Base-by-base conservation (phyloP, 257 asterid species). In the Petunia axillaris region DNA sequence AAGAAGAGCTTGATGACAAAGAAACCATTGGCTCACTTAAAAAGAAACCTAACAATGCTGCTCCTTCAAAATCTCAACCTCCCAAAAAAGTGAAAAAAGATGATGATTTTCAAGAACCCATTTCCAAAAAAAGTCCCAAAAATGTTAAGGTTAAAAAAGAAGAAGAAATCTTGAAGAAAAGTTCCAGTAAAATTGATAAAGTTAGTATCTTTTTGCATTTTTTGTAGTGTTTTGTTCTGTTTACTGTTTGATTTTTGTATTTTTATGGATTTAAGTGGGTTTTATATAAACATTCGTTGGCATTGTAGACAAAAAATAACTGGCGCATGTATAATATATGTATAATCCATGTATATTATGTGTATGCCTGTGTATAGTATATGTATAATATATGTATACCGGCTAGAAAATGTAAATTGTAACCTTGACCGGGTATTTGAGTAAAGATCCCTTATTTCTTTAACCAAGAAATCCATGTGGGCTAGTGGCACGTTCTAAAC, bases 21-120 rank as follows among this genome's bases (percentile, higher is more conserved):
- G 36, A 52, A 64, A 44, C 81, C 84, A 74, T 85, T 36, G 90
- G 90, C 8, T 76, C 84, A 9, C 60, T 86, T 8, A 82, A 37
- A 64, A 87, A 83, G 78, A 87, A 89, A 78, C 82, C 59, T 70
- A 80, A 52, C 81, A 84, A 54, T 82, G 86, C 83, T 88, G 88
- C 66, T 50, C 54, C 70, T 38, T 79, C 83, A 38, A 86, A 84
- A 82, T 87, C 89, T 76, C 81, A 65, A 79, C 75, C 77, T 5
- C n/a, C 81, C 64, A 86, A 82, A 78, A 79, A 78, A 68, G 64
- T 76, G 81, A 88, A 87, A 65, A 87, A 15, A 0, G 88, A 85
- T 52, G 92, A 91, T 4, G 89, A 85, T 84, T 90, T 64, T 63
- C 90, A 89, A 53, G 81, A 82, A 38, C 81, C 87, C 59, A 11